Percentiles rank a stretch among this genome's conserved stretches.
Evolutionary conservation across 352 stramenopile species (phyloP).

Genomic region (Pythium aristosporum): DNA sequence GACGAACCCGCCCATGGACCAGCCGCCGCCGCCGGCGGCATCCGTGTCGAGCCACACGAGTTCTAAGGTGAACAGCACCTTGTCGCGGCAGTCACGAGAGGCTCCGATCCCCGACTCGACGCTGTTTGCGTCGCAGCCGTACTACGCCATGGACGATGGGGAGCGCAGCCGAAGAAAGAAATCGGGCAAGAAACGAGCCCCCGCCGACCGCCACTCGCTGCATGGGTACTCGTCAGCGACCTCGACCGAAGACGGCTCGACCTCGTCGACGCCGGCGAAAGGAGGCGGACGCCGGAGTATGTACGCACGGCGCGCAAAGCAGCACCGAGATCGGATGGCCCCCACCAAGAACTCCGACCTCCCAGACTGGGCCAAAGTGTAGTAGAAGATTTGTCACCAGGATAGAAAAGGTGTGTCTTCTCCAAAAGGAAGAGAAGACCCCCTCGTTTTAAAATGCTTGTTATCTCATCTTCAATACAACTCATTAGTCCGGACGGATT

Average conservation of each 20-base stretch:
- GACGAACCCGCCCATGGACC: not conserved
- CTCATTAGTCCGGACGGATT: not conserved
- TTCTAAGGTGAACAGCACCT: slow-evolving; percentile 7
- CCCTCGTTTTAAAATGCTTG: not conserved
- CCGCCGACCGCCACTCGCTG: slow-evolving; percentile 18
- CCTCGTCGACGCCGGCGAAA: slow-evolving; percentile 8
- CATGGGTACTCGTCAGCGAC: slow-evolving; percentile 15
- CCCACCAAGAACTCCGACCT: slow-evolving; percentile 20
- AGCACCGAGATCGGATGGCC: slow-evolving; percentile 11
- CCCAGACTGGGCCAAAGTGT: slow-evolving; percentile 27
- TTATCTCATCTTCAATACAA: not conserved
- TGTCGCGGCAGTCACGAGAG: slow-evolving; percentile 4
- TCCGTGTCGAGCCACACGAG: not conserved
- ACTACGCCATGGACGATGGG: slow-evolving; percentile 20
- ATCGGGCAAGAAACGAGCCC: not conserved
- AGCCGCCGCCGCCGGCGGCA: not conserved
- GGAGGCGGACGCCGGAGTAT: slow-evolving; percentile 22
- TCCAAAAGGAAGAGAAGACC: slow-evolving; percentile 17
- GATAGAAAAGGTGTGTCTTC: slow-evolving; percentile 1
- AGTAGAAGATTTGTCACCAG: not conserved
- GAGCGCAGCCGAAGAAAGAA: not conserved
- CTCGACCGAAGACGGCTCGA: slow-evolving; percentile 9
- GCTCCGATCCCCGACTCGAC: slow-evolving; percentile 17
- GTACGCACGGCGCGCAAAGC: slow-evolving; percentile 16
- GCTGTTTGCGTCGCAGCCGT: slow-evolving; percentile 23